A percentile compares a stretch with the other conserved stretches of the same genome.
Conservation (phyloP, 768 basidiomycete genomes). For the Hygrophorus russula region DNA sequence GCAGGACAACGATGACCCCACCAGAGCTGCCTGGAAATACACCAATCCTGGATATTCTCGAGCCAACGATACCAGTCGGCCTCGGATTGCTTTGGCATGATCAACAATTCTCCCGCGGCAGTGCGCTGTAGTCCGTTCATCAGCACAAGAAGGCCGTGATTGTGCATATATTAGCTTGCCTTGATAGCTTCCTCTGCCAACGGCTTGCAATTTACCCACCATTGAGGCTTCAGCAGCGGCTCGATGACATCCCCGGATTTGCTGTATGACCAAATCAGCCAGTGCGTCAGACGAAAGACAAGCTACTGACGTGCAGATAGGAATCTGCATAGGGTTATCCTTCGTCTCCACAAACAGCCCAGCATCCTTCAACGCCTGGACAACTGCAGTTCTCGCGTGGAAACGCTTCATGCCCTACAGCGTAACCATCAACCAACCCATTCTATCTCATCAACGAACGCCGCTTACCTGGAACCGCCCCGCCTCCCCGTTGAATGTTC, state of each 20-base stretch:
- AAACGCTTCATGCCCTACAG: constrained; percentile 92
- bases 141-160: neutral
- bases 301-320: constrained; percentile 65
- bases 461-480: constrained; percentile 59
- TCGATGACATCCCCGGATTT: constrained; percentile 98
- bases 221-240: constrained; percentile 91
- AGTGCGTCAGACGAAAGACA: neutral
- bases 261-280: constrained; percentile 24
- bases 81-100: constrained; percentile 78
- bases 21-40: constrained; percentile 97
- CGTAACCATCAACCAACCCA: neutral
- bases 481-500: constrained; percentile 86
- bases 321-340: constrained; percentile 96
- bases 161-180: constrained; percentile 28
- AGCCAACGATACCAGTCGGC: constrained; percentile 96
- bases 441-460: neutral
- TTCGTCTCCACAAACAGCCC: constrained; percentile 86
- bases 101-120: constrained; percentile 72
- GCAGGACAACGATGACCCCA: constrained; percentile 98
- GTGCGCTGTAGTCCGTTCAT: constrained; percentile 50
- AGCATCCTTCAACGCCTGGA: constrained; percentile 72
- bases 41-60: constrained; percentile 96
- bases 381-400: constrained; percentile 77
- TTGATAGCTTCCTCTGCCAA: constrained; percentile 84
- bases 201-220: constrained; percentile 95